Percentiles rank a stretch among this genome's conserved stretches.
Evolutionary conservation across 441 rosid species (phyloP).

Genomic region (Pelargonium australe): DNA sequence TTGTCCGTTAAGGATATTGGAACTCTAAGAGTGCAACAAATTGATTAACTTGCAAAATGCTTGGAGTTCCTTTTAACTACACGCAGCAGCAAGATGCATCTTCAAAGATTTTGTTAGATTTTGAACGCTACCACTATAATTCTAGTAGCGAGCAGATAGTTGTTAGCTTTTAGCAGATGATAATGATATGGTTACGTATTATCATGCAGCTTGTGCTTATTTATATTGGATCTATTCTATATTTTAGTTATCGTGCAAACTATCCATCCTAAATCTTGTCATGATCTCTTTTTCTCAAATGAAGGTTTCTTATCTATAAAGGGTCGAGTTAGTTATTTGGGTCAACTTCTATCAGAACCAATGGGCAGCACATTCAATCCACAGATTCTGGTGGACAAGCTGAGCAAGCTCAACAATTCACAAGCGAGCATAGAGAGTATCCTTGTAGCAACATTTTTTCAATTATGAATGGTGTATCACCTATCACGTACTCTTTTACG

Average conservation of each 20-base stretch:
- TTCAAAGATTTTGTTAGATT: neutral
- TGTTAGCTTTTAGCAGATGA: neutral
- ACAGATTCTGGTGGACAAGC: slow-evolving; percentile 87
- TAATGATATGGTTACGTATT: neutral
- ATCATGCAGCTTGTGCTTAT: neutral
- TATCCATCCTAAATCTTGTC: slow-evolving; percentile 6
- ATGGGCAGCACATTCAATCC: slow-evolving; percentile 90
- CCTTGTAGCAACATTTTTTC: slow-evolving; percentile 34
- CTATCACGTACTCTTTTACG: slow-evolving; percentile 5
- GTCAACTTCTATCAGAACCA: slow-evolving; percentile 19
- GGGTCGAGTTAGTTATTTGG: slow-evolving; percentile 21
- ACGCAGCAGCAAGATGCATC: neutral
- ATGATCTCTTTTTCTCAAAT: slow-evolving; percentile 10
- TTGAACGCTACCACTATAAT: neutral
- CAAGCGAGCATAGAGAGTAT: slow-evolving; percentile 99
- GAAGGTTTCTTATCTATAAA: slow-evolving; percentile 22
- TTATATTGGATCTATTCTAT: neutral
- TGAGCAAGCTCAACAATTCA: slow-evolving; percentile 78
- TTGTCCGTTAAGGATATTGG: neutral
- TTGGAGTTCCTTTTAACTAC: neutral
- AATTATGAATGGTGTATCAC: neutral
- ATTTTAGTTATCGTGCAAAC: neutral
- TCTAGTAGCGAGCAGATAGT: neutral
- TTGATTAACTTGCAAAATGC: neutral
- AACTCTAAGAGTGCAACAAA: neutral